phyloP scores from a whole-genome alignment of 176 grass and related monocot genomes.

The Carex littledalei region DNA sequence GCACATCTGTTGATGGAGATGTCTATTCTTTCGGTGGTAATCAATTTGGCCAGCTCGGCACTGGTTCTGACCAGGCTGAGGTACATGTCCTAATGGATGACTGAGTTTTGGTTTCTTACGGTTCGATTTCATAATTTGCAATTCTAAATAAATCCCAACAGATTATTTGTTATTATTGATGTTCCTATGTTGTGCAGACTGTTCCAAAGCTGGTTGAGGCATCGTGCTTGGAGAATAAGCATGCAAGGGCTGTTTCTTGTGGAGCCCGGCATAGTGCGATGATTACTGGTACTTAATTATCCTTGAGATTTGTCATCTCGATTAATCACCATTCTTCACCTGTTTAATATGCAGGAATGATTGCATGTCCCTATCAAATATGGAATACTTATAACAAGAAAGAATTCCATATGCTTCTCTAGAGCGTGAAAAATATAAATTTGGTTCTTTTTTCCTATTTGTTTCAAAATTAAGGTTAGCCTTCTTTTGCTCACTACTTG shows the following conservation, averaged over 20 bases:
- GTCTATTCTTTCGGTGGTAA: slow-evolving; percentile 97
- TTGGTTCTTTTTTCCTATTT: not conserved
- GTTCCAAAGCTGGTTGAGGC: slow-evolving; percentile 81
- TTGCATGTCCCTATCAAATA: not conserved
- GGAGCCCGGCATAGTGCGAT: slow-evolving; percentile 94
- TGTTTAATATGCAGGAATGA: not conserved
- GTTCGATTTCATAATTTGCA: not conserved
- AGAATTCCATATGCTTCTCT: not conserved
- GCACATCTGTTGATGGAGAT: slow-evolving; percentile 82
- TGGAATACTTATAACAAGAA: not conserved
- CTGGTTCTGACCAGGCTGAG: slow-evolving; percentile 98
- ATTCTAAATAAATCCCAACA: not conserved
- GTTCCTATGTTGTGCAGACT: slow-evolving; percentile 50
- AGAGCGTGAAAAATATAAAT: not conserved
- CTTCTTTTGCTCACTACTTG: slow-evolving; percentile 2
- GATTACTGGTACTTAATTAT: slow-evolving; percentile 61
- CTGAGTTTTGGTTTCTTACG: not conserved
- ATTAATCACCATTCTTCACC: not conserved
- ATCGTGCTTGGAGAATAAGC: slow-evolving; percentile 84
- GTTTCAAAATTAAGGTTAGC: not conserved
- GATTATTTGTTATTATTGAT: not conserved
- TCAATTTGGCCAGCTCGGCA: slow-evolving; percentile 95
- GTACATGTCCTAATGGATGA: slow-evolving; percentile 24
- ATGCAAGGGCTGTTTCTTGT: slow-evolving; percentile 74
- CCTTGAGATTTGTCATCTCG: not conserved